Conservation (phyloP, 306 rosid species). For the Vigna hirtella region DNA sequence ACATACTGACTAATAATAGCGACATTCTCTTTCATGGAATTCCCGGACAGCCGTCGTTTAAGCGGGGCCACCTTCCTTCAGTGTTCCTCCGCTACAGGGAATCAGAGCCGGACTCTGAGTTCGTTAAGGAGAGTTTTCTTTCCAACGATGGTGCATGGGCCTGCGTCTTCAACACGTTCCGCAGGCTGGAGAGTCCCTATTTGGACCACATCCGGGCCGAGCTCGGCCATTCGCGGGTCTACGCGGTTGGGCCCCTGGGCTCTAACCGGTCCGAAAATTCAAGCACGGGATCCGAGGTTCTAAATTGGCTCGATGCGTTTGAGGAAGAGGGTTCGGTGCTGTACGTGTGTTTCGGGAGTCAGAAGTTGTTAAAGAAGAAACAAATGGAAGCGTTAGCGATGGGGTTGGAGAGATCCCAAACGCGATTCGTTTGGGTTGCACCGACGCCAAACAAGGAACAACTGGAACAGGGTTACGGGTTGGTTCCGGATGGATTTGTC, state of each 20-base stretch:
- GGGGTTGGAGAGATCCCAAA: constrained; percentile 62
- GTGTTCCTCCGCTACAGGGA: constrained; percentile 41
- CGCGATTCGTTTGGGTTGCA: constrained; percentile 69
- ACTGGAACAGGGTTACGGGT: constrained; percentile 40
- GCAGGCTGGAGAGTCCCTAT: constrained; percentile 50
- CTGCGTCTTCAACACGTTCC: constrained; percentile 49
- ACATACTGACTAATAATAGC: background rate
- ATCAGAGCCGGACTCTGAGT: constrained; percentile 53
- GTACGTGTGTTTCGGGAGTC: constrained; percentile 82
- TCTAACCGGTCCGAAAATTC: background rate
- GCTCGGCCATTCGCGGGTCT: constrained; percentile 16
- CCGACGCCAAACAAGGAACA: constrained; percentile 40
- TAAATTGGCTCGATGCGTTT: constrained; percentile 60
- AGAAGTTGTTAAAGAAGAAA: constrained; percentile 52
- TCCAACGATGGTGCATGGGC: constrained; percentile 62
- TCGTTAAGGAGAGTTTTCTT: constrained; percentile 41
- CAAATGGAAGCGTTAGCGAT: constrained; percentile 74
- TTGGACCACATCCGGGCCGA: constrained; percentile 33
- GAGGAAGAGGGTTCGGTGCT: constrained; percentile 65
- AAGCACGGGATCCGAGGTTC: background rate
- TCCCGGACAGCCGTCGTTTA: constrained; percentile 55
- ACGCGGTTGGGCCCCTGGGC: constrained; percentile 60
- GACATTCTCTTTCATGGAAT: constrained; percentile 37
- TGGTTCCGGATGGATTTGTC: constrained; percentile 59
- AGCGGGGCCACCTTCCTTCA: constrained; percentile 59